A percentile compares a stretch with the other conserved stretches of the same genome.
These are phyloP conservation scores for Petunia secreta DNA, from an alignment of 257 asterid genomes.

Conservation along the genomic window DNA sequence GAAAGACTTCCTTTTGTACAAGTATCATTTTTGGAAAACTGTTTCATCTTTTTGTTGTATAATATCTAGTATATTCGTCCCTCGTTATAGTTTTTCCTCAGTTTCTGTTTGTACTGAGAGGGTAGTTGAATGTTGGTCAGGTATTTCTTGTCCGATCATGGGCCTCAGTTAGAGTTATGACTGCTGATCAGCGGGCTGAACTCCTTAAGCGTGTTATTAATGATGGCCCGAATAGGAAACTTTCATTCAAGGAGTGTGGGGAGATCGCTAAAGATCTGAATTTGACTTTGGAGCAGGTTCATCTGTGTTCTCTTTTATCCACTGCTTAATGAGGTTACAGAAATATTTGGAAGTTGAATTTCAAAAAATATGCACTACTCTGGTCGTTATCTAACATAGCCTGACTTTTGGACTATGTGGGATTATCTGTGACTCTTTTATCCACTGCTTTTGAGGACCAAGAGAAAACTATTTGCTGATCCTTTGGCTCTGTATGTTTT, in stretches of 20 bases:
- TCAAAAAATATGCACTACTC: slow-evolving; percentile 22
- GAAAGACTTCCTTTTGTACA: slow-evolving; percentile 6
- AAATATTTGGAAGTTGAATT: slow-evolving; percentile 23
- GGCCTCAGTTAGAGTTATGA: slow-evolving; percentile 71
- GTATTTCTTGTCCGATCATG: slow-evolving; percentile 73
- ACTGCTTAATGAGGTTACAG: slow-evolving; percentile 10
- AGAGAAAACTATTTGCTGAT: background rate
- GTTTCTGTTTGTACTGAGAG: slow-evolving; percentile 30
- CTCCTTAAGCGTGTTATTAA: slow-evolving; percentile 62
- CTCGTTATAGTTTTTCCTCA: slow-evolving; percentile 12
- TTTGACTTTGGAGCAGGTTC: slow-evolving; percentile 91
- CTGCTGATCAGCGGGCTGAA: slow-evolving; percentile 75
- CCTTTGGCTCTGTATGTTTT: background rate
- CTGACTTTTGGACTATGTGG: background rate
- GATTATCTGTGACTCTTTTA: background rate
- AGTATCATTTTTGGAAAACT: slow-evolving; percentile 18
- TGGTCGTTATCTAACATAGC: background rate
- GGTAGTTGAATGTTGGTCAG: slow-evolving; percentile 46
- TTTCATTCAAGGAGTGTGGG: slow-evolving; percentile 70
- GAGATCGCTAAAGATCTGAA: slow-evolving; percentile 80
- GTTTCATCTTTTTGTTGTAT: slow-evolving; percentile 16
- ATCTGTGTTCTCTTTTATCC: slow-evolving; percentile 37
- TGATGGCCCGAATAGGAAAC: slow-evolving; percentile 61
- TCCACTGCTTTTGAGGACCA: slow-evolving; percentile 4
- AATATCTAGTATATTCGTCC: slow-evolving; percentile 23